Base-by-base conservation (phyloP, 78 protist genomes). In the Dictyostelium brefeldianum region DNA sequence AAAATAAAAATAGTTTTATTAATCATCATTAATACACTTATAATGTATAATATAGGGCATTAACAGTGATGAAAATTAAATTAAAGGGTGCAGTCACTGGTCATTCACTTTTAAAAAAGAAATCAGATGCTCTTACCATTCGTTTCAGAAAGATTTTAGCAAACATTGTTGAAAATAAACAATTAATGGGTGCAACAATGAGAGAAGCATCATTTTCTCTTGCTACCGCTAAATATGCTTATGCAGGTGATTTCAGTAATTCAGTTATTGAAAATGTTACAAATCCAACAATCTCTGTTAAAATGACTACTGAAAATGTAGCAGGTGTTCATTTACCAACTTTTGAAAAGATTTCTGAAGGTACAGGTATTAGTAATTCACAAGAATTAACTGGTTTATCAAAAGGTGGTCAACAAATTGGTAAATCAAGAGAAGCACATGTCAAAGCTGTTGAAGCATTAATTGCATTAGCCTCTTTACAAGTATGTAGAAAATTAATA, bases 71-170 rank as follows among this genome's bases (percentile, higher is more conserved):
- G 94, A 96, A 98, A 91, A 6, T 18, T 20, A 95, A 98, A 25
- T 94, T 98, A n/a, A 94, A 95, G 78, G 98, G 98, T n/a, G 99
- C 99, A 12, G 65, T 80, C 87, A 96, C 96, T 71, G 99, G 99
- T 6, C 98, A 98, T 94, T 50, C 91, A 20, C 94, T 99, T 74
- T 95, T 99, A 53, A 99, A 99, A 96, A 98, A 98, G 94, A 99
- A 99, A 94, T 80, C 97, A 14, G 99, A 99, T 65, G 99, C 99
- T 47, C 96, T 99, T 25, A 82, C 92, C 1, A 74, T 96, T 22
- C 96, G 96, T 8, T 97, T 96, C 96, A 96, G 99, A 53, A 50
- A 79, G 57, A 87, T 98, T 20, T 41, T 92, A 59, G 31, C 69
- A 10, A 56, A 97, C 80, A 95, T 98, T 67, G 59, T 73, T 17